These are phyloP conservation scores for Sclerotinia borealis DNA, from an alignment of 2,329 filamentous ascomycete genomes.

Conservation along the genomic window DNA sequence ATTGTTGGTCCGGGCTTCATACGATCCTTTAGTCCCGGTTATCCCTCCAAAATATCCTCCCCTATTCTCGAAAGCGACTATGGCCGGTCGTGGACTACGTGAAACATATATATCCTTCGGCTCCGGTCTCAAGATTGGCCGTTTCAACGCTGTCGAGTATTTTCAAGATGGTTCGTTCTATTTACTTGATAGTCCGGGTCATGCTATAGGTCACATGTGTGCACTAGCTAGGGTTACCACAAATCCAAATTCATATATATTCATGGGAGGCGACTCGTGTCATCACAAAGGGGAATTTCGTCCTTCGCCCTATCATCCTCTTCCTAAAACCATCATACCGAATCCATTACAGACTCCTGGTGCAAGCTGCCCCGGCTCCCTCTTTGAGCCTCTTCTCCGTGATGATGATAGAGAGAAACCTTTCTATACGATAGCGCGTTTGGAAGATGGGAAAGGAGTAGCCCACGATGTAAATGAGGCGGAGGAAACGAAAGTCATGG, in stretches of 20 bases:
- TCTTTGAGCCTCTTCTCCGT: conserved; percentile 37
- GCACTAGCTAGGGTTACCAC: conserved; percentile 36
- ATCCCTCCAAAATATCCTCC: conserved; percentile 36
- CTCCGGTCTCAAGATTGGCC: conserved; percentile 37
- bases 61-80: conserved; percentile 38
- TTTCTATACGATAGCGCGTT: conserved; percentile 32
- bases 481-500: conserved; percentile 39
- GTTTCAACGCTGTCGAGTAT: conserved; percentile 44
- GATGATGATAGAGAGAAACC: conserved; percentile 27
- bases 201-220: conserved; percentile 38
- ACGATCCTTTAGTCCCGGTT: conserved; percentile 38
- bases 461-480: conserved; percentile 31
- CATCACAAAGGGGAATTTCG: conserved; percentile 38
- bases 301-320: conserved; percentile 37
- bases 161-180: conserved; percentile 53
- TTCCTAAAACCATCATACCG: conserved; percentile 36
- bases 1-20: conserved; percentile 45
- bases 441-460: conserved; percentile 13
- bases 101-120: conserved; percentile 34
- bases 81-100: conserved; percentile 32
- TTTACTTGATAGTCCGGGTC: conserved; percentile 39
- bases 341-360: conserved; percentile 33
- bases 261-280: conserved; percentile 40
- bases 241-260: conserved; percentile 32
- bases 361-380: conserved; percentile 36